Conservation (phyloP, 2,329 filamentous ascomycete genomes). For the Aspergillus sp. region DNA sequence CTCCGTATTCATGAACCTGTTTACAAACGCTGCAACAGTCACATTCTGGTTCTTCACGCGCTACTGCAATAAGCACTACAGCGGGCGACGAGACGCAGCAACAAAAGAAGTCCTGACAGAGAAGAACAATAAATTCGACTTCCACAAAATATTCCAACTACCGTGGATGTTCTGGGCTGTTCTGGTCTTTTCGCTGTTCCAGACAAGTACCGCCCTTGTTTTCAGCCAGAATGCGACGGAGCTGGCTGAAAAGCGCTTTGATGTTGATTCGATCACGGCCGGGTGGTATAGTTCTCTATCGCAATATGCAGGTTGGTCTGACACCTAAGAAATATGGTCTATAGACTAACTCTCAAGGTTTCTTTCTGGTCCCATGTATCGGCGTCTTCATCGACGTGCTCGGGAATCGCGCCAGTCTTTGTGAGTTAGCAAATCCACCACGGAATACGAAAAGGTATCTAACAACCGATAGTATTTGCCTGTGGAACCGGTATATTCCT, state of each 20-base stretch:
- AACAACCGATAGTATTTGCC: slow-evolving; percentile 26
- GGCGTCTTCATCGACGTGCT: slow-evolving; percentile 58
- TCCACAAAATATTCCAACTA: slow-evolving; percentile 55
- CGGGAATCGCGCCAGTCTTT: slow-evolving; percentile 52
- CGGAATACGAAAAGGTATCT: slow-evolving; percentile 17
- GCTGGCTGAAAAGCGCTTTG: slow-evolving; percentile 59
- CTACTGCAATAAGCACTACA: slow-evolving; percentile 51
- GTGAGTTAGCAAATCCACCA: slow-evolving; percentile 15
- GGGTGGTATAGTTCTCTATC: slow-evolving; percentile 61
- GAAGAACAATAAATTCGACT: slow-evolving; percentile 58
- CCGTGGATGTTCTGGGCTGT: slow-evolving; percentile 63
- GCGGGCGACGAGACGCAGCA: slow-evolving; percentile 52
- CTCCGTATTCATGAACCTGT: slow-evolving; percentile 65
- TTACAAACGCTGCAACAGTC: slow-evolving; percentile 57
- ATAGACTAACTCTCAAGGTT: slow-evolving; percentile 28
- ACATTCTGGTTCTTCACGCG: slow-evolving; percentile 58
- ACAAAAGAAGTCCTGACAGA: slow-evolving; percentile 62
- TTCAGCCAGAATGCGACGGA: slow-evolving; percentile 62
- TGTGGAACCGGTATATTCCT: slow-evolving; percentile 54
- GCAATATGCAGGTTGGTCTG: slow-evolving; percentile 50
- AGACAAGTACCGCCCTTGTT: slow-evolving; percentile 56
- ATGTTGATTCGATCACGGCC: slow-evolving; percentile 54
- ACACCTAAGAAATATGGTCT: too few relatives aligned
- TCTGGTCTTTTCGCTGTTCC: slow-evolving; percentile 56
- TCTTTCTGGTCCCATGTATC: slow-evolving; percentile 59